Conservation (phyloP, 306 rosid genomes). For the Cucurbita maxima region DNA sequence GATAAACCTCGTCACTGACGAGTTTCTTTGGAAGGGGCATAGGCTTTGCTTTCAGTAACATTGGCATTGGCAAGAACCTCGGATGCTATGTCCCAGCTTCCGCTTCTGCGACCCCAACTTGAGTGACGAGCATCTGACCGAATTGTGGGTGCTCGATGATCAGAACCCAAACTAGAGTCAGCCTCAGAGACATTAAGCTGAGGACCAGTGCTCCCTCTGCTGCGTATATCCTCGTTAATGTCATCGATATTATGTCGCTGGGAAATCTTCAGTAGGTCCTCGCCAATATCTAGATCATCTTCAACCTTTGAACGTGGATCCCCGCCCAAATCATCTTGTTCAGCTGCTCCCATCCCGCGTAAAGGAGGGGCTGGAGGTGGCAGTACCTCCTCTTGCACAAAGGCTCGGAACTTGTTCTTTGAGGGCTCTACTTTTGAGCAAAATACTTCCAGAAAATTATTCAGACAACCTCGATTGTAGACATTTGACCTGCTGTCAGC, state of each 20-base stretch:
- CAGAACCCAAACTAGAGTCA: constrained; percentile 58
- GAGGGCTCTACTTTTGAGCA: constrained; percentile 73
- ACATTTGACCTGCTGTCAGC: constrained; percentile 65
- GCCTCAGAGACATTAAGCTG: constrained; percentile 41
- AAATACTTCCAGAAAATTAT: constrained; percentile 77
- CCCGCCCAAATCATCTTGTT: constrained; percentile 33
- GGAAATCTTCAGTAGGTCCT: constrained; percentile 79
- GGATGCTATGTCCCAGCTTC: constrained; percentile 66
- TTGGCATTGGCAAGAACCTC: constrained; percentile 45
- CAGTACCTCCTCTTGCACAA: constrained; percentile 51
- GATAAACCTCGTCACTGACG: constrained; percentile 22
- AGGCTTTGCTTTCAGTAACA: constrained; percentile 60
- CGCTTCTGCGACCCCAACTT: constrained; percentile 73
- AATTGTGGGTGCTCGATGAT: constrained; percentile 67
- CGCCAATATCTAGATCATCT: constrained; percentile 78
- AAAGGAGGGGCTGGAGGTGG: constrained; percentile 23
- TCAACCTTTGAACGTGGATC: constrained; percentile 84
- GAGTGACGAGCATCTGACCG: constrained; percentile 55
- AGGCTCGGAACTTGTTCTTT: constrained; percentile 63
- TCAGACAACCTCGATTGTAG: constrained; percentile 54
- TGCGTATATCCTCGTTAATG: constrained; percentile 48
- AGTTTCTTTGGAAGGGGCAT: constrained; percentile 37
- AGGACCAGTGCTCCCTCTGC: constrained; percentile 59
- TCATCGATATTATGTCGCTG: constrained; percentile 78
- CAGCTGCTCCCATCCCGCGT: constrained; percentile 22